Base-by-base conservation (phyloP, 768 basidiomycete genomes). In the Porphyrellus cyaneotinctus region DNA sequence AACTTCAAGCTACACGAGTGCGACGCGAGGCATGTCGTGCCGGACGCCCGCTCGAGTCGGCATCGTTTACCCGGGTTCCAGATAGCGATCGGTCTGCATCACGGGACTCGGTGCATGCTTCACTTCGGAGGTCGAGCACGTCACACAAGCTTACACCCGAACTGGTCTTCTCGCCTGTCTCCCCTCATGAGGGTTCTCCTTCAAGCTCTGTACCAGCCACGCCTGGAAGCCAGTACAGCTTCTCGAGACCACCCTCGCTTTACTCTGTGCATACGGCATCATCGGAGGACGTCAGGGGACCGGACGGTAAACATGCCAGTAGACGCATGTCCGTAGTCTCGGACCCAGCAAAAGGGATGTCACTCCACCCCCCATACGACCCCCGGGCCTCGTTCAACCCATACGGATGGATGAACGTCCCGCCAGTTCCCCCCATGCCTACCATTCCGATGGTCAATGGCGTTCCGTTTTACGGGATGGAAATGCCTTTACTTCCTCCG, bases 401-500 rank as follows among this genome's bases (percentile, higher is more conserved):
- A 23, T 71, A 69, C 12, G 54, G 45, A n/a, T 70, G 70, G 69
- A 41, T 32, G 17, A 58, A 41, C 37, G 13, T 59, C 13, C 57
- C 75, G 8, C 69, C 74, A 8, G 65, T 78, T 12, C 74, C 68
- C 3, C 57, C 61, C 22, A 63, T 78, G 51, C 72, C 74, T 17
- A 43, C 67, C 30, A 54, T 68, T 43, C 65, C 71, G 7, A 47
- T 53, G 54, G 63, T 69, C 58, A 64, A 67, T 43, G 66, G 72
- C 42, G 66, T 80, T 46, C 74, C 77, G 10, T 71, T 77, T 36
- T 76, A 73, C 51, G 69, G 76, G 49, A 71, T 82, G 69, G 83
- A 87, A 57, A 80, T 81, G 78, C 84, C 87, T 8, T 71, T 89
- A 11, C 74, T 89, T 28, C 87, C 87, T 11, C 87, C 87, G 6